Evolutionary conservation across 164 flowering plant species (phyloP), one percentile per base, ranked within the genome.

Genomic region (Annona squamosa): DNA sequence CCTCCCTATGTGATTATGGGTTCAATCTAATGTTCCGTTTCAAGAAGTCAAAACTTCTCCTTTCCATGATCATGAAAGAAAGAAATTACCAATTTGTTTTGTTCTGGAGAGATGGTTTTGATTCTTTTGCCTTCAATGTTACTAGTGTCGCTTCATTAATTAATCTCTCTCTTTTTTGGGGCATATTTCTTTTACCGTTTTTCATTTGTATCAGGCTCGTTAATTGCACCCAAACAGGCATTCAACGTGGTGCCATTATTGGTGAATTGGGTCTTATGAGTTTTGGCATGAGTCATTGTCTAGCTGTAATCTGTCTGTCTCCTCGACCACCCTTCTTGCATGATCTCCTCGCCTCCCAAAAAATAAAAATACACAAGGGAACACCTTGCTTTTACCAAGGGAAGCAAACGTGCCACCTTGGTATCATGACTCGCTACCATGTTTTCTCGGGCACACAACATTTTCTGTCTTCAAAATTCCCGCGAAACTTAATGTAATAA

Each of bases 271-370:
- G 86, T 79, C 83, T 71, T 67, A 19, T 56, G 37, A 72, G 71
- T 81, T 75, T 80, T 84, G 82, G 91, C 85, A 82, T 86, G 88
- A 84, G 79, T 44, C 16, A 76, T 56, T 73, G 82, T 90, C 87
- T 86, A 89, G 96, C 94, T 92, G 97, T 86, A 82, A 82, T 76
- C 84, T 77, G 82, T 48, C 86, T 87, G 97, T 86, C 91, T 83
- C 82, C 85, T 78, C 76, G 5, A 81, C 84, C 92, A 91, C 87
- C 86, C 85, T 83, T 90, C 91, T 85, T 91, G 96, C 98, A 87
- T 91, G 98, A 92, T 87, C 89, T 76, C 43, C 4, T 41, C 42
- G 70, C 76, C 71, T 63, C 70, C 19, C 56, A 70, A 62, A 1
- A 42, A 42, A 62, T 62, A 71, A 46, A n/a, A 52, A 52, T 52